Evolutionary conservation across 768 basidiomycete species (phyloP).

Genomic region (Boletus bicolor): DNA sequence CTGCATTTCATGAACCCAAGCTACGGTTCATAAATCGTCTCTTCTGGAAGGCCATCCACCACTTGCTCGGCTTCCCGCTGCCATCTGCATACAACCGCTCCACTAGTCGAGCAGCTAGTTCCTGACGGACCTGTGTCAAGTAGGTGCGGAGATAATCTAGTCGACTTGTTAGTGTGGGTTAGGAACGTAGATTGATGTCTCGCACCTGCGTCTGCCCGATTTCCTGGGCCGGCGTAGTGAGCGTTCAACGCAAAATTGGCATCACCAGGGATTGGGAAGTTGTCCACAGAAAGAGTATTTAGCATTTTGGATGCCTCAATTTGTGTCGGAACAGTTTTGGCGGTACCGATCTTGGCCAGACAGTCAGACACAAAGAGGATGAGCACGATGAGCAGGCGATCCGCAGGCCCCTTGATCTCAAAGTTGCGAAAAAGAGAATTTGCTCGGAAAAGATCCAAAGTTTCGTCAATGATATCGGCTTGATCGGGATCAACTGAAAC

Average conservation of each 20-base stretch:
- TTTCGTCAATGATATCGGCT: conserved; percentile 93
- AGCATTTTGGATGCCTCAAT: conserved; percentile 85
- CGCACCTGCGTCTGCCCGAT: conserved; percentile 78
- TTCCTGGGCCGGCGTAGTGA: conserved; percentile 80
- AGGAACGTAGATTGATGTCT: background rate
- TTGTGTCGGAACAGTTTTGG: conserved; percentile 65
- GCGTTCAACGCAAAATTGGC: conserved; percentile 92
- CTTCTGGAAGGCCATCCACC: conserved; percentile 99
- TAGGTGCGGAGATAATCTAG: conserved; percentile 88
- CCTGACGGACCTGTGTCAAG: conserved; percentile 89
- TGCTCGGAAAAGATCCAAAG: conserved; percentile 94
- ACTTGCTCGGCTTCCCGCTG: conserved; percentile 93
- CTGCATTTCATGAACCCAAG: conserved; percentile 52
- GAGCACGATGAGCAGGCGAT: conserved; percentile 93
- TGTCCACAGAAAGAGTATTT: conserved; percentile 91
- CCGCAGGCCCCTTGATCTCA: conserved; percentile 97
- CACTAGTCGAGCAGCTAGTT: conserved; percentile 80
- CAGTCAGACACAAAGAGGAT: conserved; percentile 99
- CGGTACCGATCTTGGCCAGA: conserved; percentile 79
- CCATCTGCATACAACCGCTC: conserved; percentile 92
- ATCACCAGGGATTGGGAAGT: conserved; percentile 92
- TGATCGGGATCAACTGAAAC: conserved; percentile 68
- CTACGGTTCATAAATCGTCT: conserved; percentile 94
- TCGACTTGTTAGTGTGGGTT: conserved; percentile 10
- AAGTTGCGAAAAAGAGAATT: conserved; percentile 99